Base-by-base conservation (phyloP, 148 eudicot genomes). In the Simmondsia chinensis region DNA sequence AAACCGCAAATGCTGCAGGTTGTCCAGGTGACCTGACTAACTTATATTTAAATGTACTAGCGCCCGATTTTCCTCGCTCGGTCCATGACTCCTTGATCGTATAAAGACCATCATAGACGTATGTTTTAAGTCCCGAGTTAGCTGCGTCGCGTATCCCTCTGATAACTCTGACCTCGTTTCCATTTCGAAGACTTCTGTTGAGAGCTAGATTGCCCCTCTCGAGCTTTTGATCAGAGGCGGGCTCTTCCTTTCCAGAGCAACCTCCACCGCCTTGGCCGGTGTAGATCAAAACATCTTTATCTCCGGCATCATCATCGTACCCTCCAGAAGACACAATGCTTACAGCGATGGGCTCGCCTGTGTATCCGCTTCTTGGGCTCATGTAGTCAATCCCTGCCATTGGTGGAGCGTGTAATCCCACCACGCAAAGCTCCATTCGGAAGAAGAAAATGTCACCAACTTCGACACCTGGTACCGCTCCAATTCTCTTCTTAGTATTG, bases 341-440 rank as follows among this genome's bases (percentile, higher is more conserved):
- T 8, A 91, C 83, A 41, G 94, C 95, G 8, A 89, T 33, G 11
- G 93, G 87, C 43, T 89, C 97, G 16, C 85, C 95, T 37, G 71
- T 79, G 10, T 19, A 21, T 11, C 61, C 68, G 22, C 56, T 5
- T 51, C 56, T 82, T 5, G 31, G 5, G 32, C 70, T 51, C 74
- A 84, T 64, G 42, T 85, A 91, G 65, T 91, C 97, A 33, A 91
- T 91, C 29, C 97, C 97, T 46, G 79, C 95, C 97, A 85, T 85
- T 15, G 77, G 70, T 4, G 80, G 97, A n/a, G 94, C 76, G 62
- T 91, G 97, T 52, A 91, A 33, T 21, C 97, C 97, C 31, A 71
- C 68, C 24, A 79, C 43, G 56, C 95, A 91, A 39, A 91, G n/a
- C 65, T 91, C 97, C 95, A 91, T 82, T 33, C 97, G 74, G 33